Evolutionary conservation across 768 basidiomycete species (phyloP).

Genomic region (Gloeopeniophorella convolvens): DNA sequence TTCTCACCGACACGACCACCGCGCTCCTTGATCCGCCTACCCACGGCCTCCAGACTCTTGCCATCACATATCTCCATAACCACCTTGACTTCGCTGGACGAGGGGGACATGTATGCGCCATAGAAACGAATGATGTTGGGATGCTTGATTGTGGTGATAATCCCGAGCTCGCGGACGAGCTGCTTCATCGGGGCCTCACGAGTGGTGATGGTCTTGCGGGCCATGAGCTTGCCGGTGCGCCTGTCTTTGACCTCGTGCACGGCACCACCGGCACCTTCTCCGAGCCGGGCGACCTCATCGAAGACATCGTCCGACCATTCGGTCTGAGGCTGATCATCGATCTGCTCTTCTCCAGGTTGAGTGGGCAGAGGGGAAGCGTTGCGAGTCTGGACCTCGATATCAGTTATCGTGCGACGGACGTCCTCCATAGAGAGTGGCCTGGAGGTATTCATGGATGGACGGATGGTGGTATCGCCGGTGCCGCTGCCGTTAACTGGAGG

Average conservation of each 20-base stretch:
- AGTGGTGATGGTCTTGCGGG: constrained; percentile 91
- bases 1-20: constrained; percentile 78
- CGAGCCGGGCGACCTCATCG: constrained; percentile 71
- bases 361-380: constrained; percentile 29
- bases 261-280: constrained; percentile 94
- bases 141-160: constrained; percentile 79
- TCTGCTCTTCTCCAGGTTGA: constrained; percentile 25
- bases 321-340: constrained; percentile 31
- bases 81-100: constrained; percentile 89
- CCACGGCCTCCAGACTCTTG: constrained; percentile 84
- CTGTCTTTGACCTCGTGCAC: constrained; percentile 90
- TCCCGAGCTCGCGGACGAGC: constrained; percentile 85
- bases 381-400: constrained; percentile 29
- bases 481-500: constrained; percentile 26
- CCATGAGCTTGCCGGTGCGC: constrained; percentile 75
- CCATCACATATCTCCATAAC: constrained; percentile 90
- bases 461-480: constrained; percentile 37
- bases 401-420: constrained; percentile 22
- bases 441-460: constrained; percentile 26
- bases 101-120: constrained; percentile 85
- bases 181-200: constrained; percentile 89
- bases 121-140: constrained; percentile 87
- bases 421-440: constrained; percentile 22
- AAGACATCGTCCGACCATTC: constrained; percentile 66
- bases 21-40: constrained; percentile 73